phyloP scores from a whole-genome alignment of 371 early-diverging fungal species.

The Actinomucor elegans region DNA sequence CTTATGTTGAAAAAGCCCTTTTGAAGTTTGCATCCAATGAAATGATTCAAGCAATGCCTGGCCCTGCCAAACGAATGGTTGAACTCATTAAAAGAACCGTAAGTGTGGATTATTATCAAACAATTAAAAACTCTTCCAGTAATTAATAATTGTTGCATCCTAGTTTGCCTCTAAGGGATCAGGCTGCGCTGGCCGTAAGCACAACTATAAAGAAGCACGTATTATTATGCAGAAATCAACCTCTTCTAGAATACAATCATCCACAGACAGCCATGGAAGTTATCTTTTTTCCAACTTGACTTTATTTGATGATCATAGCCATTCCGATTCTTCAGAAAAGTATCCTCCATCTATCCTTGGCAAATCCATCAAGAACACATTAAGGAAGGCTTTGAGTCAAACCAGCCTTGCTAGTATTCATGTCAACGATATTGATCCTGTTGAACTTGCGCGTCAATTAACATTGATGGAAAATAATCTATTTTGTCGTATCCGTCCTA shows the following conservation, averaged over 20 bases:
- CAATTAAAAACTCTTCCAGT: neutral
- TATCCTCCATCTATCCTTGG: slow-evolving; percentile 30
- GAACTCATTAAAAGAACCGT: slow-evolving; percentile 38
- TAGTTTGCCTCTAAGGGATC: slow-evolving; percentile 19
- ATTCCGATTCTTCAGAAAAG: slow-evolving; percentile 10
- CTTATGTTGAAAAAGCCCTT: slow-evolving; percentile 22
- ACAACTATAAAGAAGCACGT: slow-evolving; percentile 2
- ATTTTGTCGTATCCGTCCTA: slow-evolving; percentile 62
- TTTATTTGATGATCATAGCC: slow-evolving; percentile 34
- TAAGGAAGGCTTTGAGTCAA: slow-evolving; percentile 32
- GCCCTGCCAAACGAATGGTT: slow-evolving; percentile 44
- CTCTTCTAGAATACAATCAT: slow-evolving; percentile 17
- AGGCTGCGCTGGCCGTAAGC: slow-evolving; percentile 8
- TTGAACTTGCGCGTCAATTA: slow-evolving; percentile 78
- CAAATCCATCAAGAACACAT: slow-evolving; percentile 31
- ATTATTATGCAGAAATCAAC: slow-evolving; percentile 8
- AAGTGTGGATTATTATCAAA: slow-evolving; percentile 11
- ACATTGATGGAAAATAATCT: slow-evolving; percentile 64
- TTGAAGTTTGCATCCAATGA: slow-evolving; percentile 26
- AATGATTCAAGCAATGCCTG: slow-evolving; percentile 41
- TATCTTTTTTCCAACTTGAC: slow-evolving; percentile 36
- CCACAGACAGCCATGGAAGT: slow-evolving; percentile 16
- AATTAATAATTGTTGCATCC: neutral
- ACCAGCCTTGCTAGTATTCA: slow-evolving; percentile 26
- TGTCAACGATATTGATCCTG: slow-evolving; percentile 70